Evolutionary conservation across 2,329 filamentous ascomycete species (phyloP), one percentile per base, ranked within the genome.

Genomic region (Lecanosticta acicola): DNA sequence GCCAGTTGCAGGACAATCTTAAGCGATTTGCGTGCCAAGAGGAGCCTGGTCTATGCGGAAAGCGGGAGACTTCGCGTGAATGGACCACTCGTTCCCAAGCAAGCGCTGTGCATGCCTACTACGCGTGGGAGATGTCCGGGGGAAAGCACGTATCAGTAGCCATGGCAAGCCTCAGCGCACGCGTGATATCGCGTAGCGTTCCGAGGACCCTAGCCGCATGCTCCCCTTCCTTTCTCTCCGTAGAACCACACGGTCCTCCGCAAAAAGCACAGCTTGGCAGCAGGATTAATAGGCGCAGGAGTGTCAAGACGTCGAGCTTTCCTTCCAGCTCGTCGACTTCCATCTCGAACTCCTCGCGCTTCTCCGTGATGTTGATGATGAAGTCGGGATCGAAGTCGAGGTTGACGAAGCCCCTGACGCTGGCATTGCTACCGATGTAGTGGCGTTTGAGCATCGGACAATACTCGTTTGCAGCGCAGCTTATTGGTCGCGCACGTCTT

Each of bases 401-500:
- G 1, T 14, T 26, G 0, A 29, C 18, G 2, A 45, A 41, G 4
- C 32, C 17, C 1, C 11, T 3, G 26, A 32, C 34, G 14, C 13
- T 16, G 32, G 24, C 7, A 59, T 71, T 38, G 13, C 39, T 37
- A 3, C 49, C 46, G 4, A 51, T 37, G 39, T 32, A 42, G 26
- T 51, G 46, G 2, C 46, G 38, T 17, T 43, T 24, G 7, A n/a
- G 49, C 46, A 17, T 51, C 46, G 18, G 26, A 11, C 19, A 37
- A 51, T 2, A 39, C 13, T 13, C 18, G 24, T 13, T 45, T 34
- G 10, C 33, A 51, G n/a, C 37, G 33, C 0, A 51, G 40, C 39
- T 51, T 51, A 9, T 26, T 32, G 3, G 29, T 39, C 1, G n/a
- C n/a, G n/a, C n/a, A n/a, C n/a, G n/a, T n/a, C n/a, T n/a, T n/a